Evolutionary conservation across 1,284 basidiomycete genomes (phyloP), one percentile per base, ranked within the genome.

Genomic region (Trichosporon sp.): DNA sequence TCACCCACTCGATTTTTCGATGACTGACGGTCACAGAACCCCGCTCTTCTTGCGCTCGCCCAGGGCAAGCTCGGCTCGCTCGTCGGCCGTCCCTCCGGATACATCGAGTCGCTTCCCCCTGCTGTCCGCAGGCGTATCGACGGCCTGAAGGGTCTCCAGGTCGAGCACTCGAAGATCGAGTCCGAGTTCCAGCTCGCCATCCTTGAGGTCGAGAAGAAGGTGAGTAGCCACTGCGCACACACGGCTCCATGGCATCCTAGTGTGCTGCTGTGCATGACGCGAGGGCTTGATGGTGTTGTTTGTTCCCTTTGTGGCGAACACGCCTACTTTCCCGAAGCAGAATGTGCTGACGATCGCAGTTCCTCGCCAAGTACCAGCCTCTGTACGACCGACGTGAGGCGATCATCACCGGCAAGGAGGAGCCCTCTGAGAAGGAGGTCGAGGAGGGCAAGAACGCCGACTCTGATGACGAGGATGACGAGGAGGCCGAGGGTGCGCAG

Each of bases 101-200:
- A 93, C 84, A 87, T 94, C 83, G 93, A 98, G 86, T 88, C 87
- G 77, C 88, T 98, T 62, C 92, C 95, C 13, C 84, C 87, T 62
- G 89, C 91, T 68, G 89, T 96, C 76, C 93, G 92, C 84, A 87
- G 90, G 81, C 91, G 90, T 77, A 86, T 98, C 78, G 92, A 96
- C 84, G 96, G 90, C 47, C 87, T 99, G 78, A 97, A 98, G 84
- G 96, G 95, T 70, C 87, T 99, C 58, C 95, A 98, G 84, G 89
- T 90, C 75, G 91, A 95, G 86, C 94, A 98, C 85, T 89, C 90
- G 77, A 92, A 95, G 81, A 88, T 98, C 68, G 93, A 98, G 84
- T 91, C 92, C 79, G 89, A 95, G 86, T 97, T 96, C 88, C 98
- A 98, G 85, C 89, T 91, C 80, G 96, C 98, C 85, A 93, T 95